Evolutionary conservation across 768 basidiomycete genomes (phyloP).

Genomic region (Lactifluus rugatus): DNA sequence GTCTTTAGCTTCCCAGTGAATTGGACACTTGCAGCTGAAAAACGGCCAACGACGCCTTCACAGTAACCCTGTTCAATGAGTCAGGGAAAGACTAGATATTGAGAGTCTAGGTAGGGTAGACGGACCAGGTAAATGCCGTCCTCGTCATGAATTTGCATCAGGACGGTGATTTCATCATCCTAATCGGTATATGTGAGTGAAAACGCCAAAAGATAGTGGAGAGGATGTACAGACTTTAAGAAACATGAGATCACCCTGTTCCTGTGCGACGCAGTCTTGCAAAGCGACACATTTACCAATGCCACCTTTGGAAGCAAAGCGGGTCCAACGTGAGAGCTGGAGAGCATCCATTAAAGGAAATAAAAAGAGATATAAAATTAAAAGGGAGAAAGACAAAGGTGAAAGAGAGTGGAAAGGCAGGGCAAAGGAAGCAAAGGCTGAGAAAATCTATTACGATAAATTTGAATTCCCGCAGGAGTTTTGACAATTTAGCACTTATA

Average conservation of each 20-base stretch:
- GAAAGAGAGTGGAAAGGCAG: background rate
- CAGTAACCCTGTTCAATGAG: conserved; percentile 56
- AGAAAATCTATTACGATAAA: no score
- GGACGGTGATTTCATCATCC: conserved; percentile 72
- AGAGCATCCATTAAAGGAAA: conserved; percentile 46
- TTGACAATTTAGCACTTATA: no score
- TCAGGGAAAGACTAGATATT: background rate
- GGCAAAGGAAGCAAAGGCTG: no score
- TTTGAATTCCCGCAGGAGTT: no score
- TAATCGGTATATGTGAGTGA: conserved; percentile 23
- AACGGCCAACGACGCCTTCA: conserved; percentile 78
- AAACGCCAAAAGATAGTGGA: background rate
- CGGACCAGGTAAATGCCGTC: conserved; percentile 55
- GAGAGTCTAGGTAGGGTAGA: conserved; percentile 12
- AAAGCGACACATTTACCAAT: conserved; percentile 71
- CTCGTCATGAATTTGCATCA: conserved; percentile 55
- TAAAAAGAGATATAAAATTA: background rate
- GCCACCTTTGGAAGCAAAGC: conserved; percentile 79
- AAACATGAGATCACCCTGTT: conserved; percentile 76
- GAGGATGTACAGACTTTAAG: conserved; percentile 46
- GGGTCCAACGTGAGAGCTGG: conserved; percentile 71
- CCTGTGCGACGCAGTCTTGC: conserved; percentile 67
- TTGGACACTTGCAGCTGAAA: conserved; percentile 50
- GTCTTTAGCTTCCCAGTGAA: conserved; percentile 72
- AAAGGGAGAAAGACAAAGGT: no score